These are phyloP conservation scores for Ustilaginoidea virens DNA, from an alignment of 2,329 filamentous ascomycete species.

Conservation along the genomic window DNA sequence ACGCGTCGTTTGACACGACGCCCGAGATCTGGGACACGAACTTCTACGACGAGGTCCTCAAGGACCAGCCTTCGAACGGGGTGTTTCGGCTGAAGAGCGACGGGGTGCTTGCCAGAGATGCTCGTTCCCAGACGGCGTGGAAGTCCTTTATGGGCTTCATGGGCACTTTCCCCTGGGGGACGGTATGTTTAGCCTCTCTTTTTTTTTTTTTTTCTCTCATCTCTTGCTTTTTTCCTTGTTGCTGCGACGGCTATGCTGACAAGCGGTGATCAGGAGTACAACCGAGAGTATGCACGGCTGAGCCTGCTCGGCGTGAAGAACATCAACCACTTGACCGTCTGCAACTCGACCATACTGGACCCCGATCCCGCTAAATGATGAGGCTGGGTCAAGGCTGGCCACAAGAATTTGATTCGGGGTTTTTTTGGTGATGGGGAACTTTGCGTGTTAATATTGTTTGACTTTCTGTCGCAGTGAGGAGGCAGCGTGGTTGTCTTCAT, in stretches of 20 bases:
- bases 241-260: no score
- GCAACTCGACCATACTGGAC: no score
- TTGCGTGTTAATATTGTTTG: no score
- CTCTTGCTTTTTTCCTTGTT: neutral
- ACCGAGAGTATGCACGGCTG: conserved; percentile 33
- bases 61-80: conserved; percentile 12
- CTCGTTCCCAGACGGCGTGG: conserved; percentile 19
- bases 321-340: conserved; percentile 36
- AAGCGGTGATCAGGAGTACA: conserved; percentile 21
- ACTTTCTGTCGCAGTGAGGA: no score
- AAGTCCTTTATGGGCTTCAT: conserved; percentile 13
- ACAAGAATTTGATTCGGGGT: no score
- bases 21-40: neutral
- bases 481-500: no score
- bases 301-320: conserved; percentile 37
- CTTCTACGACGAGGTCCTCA: conserved; percentile 21
- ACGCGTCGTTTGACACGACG: conserved; percentile 4
- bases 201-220: neutral
- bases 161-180: conserved; percentile 23
- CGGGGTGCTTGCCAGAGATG: conserved; percentile 18
- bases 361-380: no score
- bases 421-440: no score
- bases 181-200: conserved; percentile 11
- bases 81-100: conserved; percentile 26
- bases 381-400: no score